Conservation (phyloP, 179 eudicot species). For the Beta corolliflora region DNA sequence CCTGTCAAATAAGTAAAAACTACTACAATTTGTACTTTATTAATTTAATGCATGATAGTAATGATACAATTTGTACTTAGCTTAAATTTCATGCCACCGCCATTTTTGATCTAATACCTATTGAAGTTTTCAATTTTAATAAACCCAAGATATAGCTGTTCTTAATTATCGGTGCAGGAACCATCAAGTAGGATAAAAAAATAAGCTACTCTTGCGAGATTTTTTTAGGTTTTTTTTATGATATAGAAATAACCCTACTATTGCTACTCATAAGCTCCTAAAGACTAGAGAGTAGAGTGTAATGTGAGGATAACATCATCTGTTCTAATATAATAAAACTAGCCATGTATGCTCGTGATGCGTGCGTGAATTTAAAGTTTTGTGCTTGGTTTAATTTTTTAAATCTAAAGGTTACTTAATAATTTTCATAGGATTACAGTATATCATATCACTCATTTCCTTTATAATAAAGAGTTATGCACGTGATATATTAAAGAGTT, state of each 20-base stretch:
- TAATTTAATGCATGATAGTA: constrained; percentile 4
- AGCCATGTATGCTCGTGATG: too few species aligned
- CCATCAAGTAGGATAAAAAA: background rate
- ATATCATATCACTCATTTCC: too few species aligned
- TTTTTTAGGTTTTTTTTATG: background rate
- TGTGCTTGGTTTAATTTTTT: too few species aligned
- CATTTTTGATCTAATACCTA: constrained; percentile 19
- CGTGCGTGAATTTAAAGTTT: too few species aligned
- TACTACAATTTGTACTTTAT: background rate
- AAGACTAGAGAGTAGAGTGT: too few species aligned
- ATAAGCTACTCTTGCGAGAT: background rate
- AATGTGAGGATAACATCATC: too few species aligned
- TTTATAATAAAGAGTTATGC: too few species aligned
- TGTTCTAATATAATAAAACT: too few species aligned
- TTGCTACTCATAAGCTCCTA: too few species aligned
- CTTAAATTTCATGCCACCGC: constrained; percentile 33
- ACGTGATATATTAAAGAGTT: too few species aligned
- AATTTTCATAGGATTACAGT: too few species aligned
- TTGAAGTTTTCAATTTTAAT: background rate
- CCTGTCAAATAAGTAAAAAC: background rate
- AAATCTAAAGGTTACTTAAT: too few species aligned
- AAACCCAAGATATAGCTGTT: constrained; percentile 37
- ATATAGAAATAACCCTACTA: background rate
- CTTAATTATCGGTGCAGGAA: constrained; percentile 32
- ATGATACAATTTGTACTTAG: constrained; percentile 16